Conservation (phyloP, 441 rosid genomes). For the Manihot esculenta region DNA sequence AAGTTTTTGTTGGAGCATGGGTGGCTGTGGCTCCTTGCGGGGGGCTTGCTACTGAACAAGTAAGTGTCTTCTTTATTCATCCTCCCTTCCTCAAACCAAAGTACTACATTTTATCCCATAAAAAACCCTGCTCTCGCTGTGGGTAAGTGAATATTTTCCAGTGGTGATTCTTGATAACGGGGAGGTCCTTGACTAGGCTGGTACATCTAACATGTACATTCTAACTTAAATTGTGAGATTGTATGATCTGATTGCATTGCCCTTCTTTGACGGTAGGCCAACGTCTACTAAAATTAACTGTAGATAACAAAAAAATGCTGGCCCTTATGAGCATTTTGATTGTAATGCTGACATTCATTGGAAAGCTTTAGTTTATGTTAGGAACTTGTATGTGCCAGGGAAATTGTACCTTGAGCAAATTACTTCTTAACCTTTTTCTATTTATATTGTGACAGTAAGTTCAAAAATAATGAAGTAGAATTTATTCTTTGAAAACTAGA, state of each 20-base stretch:
- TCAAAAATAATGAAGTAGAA: not conserved
- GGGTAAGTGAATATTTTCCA: not conserved
- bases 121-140: not conserved
- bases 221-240: too few species aligned
- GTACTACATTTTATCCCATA: too few species aligned
- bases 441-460: not conserved
- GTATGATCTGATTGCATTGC: too few species aligned
- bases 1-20: conserved; percentile 70
- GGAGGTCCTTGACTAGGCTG: too few species aligned
- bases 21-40: conserved; percentile 67
- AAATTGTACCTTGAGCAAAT: too few species aligned
- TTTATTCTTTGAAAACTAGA: not conserved
- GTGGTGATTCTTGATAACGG: not conserved
- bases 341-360: not conserved
- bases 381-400: too few species aligned
- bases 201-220: too few species aligned
- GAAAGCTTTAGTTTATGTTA: too few species aligned
- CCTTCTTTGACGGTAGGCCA: not conserved
- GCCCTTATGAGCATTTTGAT: not conserved
- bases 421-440: not conserved
- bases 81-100: not conserved
- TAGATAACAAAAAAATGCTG: not conserved
- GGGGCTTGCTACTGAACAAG: conserved; percentile 69
- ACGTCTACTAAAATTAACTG: not conserved
- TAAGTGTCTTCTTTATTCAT: conserved; percentile 30